Evolutionary conservation across 2,329 filamentous ascomycete genomes (phyloP).

Genomic region (Aureobasidium sp.): DNA sequence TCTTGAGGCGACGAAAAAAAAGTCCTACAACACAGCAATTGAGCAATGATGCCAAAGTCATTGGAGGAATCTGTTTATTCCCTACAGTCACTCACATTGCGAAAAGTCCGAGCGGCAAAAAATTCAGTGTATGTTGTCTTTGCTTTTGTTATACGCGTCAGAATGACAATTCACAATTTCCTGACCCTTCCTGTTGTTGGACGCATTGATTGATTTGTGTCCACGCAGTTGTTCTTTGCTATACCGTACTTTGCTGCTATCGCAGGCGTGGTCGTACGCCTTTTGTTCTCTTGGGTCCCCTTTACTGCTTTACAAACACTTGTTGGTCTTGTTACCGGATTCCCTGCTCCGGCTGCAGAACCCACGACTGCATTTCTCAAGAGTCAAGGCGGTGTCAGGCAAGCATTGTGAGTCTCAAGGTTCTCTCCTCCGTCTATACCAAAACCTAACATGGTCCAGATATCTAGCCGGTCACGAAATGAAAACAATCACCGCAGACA

Average conservation of each 20-base stretch:
- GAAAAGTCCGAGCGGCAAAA: constrained; percentile 47
- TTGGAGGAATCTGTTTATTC: constrained; percentile 46
- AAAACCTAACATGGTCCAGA: constrained; percentile 29
- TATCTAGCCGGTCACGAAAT: constrained; percentile 65
- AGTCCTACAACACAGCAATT: background rate
- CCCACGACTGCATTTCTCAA: constrained; percentile 58
- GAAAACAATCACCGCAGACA: constrained; percentile 59
- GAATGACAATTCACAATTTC: background rate
- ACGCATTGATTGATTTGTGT: background rate
- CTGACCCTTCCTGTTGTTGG: background rate
- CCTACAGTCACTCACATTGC: constrained; percentile 54
- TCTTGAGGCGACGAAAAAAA: constrained; percentile 34
- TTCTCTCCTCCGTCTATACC: background rate
- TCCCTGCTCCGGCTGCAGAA: constrained; percentile 47
- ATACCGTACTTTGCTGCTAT: constrained; percentile 19
- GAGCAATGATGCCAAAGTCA: constrained; percentile 28
- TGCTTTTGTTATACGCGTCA: background rate
- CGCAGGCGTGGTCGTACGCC: constrained; percentile 37
- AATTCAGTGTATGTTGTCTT: constrained; percentile 37
- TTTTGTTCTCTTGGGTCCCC: constrained; percentile 50
- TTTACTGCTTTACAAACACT: constrained; percentile 42
- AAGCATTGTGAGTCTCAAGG: constrained; percentile 51
- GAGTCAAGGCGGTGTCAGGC: constrained; percentile 54
- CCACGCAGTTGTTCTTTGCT: constrained; percentile 11
- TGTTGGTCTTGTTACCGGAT: constrained; percentile 47